Evolutionary conservation across 768 basidiomycete genomes (phyloP).

Genomic region (Leccinum broughii): DNA sequence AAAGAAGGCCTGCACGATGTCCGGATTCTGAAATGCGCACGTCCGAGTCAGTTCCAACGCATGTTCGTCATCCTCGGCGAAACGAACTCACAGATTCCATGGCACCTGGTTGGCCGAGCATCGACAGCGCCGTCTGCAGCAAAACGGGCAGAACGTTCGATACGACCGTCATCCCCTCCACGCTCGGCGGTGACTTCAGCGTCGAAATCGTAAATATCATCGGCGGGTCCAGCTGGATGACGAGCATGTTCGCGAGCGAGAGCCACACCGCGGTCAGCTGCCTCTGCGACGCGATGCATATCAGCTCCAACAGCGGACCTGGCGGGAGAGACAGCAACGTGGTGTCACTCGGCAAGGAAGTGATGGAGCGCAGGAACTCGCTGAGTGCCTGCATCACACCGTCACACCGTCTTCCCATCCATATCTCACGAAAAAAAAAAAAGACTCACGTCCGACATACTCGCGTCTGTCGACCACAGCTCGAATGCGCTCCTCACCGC

Average conservation of each 20-base stretch:
- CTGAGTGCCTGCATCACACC: conserved; percentile 58
- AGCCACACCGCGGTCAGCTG: conserved; percentile 85
- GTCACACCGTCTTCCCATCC: conserved; percentile 1
- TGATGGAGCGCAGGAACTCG: conserved; percentile 84
- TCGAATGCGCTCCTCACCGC: conserved; percentile 63
- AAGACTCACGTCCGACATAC: conserved; percentile 68
- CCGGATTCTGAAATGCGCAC: conserved; percentile 66
- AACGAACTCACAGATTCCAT: conserved; percentile 63
- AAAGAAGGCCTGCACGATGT: conserved; percentile 90
- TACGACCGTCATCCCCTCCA: conserved; percentile 59
- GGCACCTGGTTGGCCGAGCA: conserved; percentile 55
- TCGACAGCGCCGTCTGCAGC: conserved; percentile 54
- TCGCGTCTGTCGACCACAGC: conserved; percentile 78
- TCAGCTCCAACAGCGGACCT: conserved; percentile 75
- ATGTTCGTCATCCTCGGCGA: too few species aligned
- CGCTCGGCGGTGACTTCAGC: conserved; percentile 51
- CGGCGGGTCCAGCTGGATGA: conserved; percentile 82
- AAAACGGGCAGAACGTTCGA: conserved; percentile 55
- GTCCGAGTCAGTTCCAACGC: conserved; percentile 10
- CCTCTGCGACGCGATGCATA: conserved; percentile 69
- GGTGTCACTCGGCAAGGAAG: conserved; percentile 71
- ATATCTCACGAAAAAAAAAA: neutral
- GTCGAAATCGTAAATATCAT: conserved; percentile 37
- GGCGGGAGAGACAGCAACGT: conserved; percentile 83
- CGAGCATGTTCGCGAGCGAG: conserved; percentile 74